Evolutionary conservation across 1,139 yeast genomes (phyloP).

Genomic region (Meyerozyma smithsonii): DNA sequence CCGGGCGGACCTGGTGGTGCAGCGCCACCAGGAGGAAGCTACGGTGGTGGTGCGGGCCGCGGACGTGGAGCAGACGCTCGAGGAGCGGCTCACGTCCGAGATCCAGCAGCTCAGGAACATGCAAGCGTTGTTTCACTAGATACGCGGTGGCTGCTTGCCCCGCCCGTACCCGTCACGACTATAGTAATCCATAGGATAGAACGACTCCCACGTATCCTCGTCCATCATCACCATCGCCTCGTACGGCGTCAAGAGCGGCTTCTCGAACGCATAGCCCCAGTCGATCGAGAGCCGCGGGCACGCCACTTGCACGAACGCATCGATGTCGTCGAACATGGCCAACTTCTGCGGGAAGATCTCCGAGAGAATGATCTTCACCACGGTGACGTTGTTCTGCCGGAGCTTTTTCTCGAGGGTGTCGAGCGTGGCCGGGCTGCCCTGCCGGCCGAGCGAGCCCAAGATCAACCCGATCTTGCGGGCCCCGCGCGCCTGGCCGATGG

Average conservation of each 20-base stretch:
- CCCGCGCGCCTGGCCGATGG: constrained; percentile 53
- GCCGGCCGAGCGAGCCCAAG: constrained; percentile 95
- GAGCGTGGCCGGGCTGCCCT: constrained; percentile 81
- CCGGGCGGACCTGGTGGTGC: constrained; percentile 12
- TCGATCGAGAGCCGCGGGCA: constrained; percentile 95
- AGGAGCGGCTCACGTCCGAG: constrained; percentile 12
- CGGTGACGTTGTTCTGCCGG: constrained; percentile 51
- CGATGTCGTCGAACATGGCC: constrained; percentile 91
- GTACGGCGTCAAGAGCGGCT: constrained; percentile 90
- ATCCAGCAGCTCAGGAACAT: constrained; percentile 9
- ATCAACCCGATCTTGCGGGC: constrained; percentile 79
- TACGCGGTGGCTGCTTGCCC: constrained; percentile 58
- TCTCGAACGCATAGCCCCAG: constrained; percentile 97
- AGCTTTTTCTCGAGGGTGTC: constrained; percentile 56
- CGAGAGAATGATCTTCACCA: constrained; percentile 78
- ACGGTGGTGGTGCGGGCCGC: constrained; percentile 4
- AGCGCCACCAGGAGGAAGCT: neutral
- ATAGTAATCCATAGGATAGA: constrained; percentile 96
- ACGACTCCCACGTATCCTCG: constrained; percentile 66
- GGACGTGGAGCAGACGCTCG: constrained; percentile 14
- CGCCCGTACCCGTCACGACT: constrained; percentile 90
- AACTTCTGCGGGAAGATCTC: constrained; percentile 92
- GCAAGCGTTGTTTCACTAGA: constrained; percentile 2
- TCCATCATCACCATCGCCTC: constrained; percentile 91
- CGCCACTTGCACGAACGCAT: constrained; percentile 95